Percentiles rank a stretch among this genome's conserved stretches.
Evolutionary conservation across 2,329 filamentous ascomycete genomes (phyloP).

Genomic region (Amauroascus verrucosus): DNA sequence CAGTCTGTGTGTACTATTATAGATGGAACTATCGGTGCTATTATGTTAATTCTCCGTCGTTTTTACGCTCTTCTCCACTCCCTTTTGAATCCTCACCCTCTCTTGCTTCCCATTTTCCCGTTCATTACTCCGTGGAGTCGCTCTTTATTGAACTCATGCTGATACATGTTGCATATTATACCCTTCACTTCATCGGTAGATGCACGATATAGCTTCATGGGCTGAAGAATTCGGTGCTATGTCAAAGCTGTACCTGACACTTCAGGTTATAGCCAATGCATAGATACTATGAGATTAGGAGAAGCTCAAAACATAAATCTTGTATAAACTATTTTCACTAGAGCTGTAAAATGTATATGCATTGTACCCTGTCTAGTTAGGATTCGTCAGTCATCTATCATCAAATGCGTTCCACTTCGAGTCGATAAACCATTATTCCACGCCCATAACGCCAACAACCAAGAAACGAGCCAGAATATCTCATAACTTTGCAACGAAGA

Average conservation of each 20-base stretch:
- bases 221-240: too few relatives aligned
- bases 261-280: too few relatives aligned
- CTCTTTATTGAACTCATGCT: too few relatives aligned
- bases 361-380: not conserved
- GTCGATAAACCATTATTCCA: not conserved
- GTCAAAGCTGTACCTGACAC: too few relatives aligned
- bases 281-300: too few relatives aligned
- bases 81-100: not conserved
- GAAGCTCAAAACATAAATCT: not conserved
- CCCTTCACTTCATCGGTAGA: too few relatives aligned
- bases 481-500: constrained; percentile 44
- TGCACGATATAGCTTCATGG: too few relatives aligned
- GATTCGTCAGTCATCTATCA: not conserved
- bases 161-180: too few relatives aligned
- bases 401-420: not conserved
- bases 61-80: not conserved
- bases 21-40: not conserved
- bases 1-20: constrained; percentile 1
- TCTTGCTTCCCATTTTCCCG: too few relatives aligned
- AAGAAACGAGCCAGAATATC: not conserved
- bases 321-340: not conserved
- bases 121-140: too few relatives aligned
- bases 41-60: not conserved
- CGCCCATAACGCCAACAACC: not conserved
- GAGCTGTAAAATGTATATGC: not conserved